Conservation (phyloP, 345 rosid species). For the Xanthoceras sorbifolium region DNA sequence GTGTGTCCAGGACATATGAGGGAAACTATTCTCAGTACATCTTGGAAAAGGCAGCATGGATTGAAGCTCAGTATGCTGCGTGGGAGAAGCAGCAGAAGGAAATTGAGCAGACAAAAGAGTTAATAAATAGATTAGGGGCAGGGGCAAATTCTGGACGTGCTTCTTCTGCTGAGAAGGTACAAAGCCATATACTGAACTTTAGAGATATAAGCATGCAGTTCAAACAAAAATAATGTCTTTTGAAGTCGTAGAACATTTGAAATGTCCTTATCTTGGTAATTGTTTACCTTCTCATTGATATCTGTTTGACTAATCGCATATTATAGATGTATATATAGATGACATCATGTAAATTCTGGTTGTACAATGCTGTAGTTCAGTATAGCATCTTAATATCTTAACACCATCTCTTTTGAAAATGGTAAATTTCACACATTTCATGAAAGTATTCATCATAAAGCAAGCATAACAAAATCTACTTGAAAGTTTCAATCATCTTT, state of each 20-base stretch:
- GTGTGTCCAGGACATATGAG: slow-evolving; percentile 76
- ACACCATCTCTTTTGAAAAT: not conserved
- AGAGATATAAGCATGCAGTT: slow-evolving; percentile 3
- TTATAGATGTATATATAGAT: not conserved
- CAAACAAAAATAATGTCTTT: not conserved
- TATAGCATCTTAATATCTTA: not conserved
- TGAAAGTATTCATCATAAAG: not conserved
- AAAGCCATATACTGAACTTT: not conserved
- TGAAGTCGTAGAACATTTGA: not conserved
- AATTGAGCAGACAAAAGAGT: slow-evolving; percentile 73
- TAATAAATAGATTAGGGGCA: slow-evolving; percentile 74
- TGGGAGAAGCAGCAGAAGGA: slow-evolving; percentile 96
- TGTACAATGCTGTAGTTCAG: not conserved
- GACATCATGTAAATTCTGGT: too few relatives aligned
- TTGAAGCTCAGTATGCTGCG: slow-evolving; percentile 72
- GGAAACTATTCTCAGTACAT: slow-evolving; percentile 92
- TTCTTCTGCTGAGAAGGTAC: slow-evolving; percentile 94
- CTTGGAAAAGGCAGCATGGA: slow-evolving; percentile 70
- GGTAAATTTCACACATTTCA: not conserved
- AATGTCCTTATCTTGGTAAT: not conserved
- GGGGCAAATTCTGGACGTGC: slow-evolving; percentile 96
- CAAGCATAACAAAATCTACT: not conserved
- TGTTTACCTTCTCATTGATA: not conserved
- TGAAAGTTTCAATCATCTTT: not conserved
- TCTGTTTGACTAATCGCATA: not conserved